These are phyloP conservation scores for Tuber aestivum DNA, from an alignment of 495 filamentous ascomycete genomes.

Conservation along the genomic window DNA sequence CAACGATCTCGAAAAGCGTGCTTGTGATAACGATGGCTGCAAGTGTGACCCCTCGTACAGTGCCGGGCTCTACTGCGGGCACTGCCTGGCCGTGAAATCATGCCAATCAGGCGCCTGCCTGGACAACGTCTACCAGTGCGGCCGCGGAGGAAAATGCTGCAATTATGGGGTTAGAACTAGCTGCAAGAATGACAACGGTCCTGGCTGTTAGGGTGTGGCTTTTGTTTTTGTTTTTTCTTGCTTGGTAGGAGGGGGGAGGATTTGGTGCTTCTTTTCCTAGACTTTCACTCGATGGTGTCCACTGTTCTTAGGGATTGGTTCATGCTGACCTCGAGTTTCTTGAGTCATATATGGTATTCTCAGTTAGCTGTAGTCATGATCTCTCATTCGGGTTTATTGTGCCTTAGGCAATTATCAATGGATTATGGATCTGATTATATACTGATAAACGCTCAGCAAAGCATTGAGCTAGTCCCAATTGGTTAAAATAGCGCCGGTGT, in stretches of 20 bases:
- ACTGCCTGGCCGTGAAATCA: not conserved
- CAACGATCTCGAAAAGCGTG: not conserved
- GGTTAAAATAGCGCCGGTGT: not conserved
- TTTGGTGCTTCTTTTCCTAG: not conserved
- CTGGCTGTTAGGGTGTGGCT: too few relatives aligned
- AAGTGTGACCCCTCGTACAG: not conserved
- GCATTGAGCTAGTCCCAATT: not conserved
- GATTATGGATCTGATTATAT: not conserved
- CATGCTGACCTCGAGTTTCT: not conserved
- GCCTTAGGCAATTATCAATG: too few relatives aligned
- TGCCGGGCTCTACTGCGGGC: not conserved
- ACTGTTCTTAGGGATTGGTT: not conserved
- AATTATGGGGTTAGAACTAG: not conserved
- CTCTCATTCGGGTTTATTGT: not conserved
- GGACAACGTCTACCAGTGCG: not conserved
- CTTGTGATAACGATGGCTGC: not conserved
- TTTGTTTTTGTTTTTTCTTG: not conserved
- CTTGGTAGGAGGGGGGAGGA: not conserved
- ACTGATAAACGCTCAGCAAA: not conserved
- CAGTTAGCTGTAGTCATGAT: not conserved
- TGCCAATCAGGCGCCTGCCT: not conserved
- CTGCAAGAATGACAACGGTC: not conserved
- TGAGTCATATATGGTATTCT: not conserved
- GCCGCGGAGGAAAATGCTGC: not conserved
- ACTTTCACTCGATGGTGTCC: not conserved